Evolutionary conservation across 2,329 filamentous ascomycete species (phyloP).

Genomic region (Ophioceras dolichostomum): DNA sequence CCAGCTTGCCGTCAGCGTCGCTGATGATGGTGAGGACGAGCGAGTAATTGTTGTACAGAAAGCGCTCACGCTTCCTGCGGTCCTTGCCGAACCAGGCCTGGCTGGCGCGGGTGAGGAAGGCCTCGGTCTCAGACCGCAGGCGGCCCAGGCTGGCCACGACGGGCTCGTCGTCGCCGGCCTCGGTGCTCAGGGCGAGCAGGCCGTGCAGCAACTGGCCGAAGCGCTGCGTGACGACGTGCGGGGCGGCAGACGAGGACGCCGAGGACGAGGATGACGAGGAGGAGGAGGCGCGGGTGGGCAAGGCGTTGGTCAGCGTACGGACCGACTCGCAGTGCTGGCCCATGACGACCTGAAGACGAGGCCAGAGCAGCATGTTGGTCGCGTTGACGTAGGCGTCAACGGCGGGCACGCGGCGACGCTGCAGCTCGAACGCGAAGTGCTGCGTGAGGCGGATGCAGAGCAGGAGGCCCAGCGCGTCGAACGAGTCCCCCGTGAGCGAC

Average conservation of each 20-base stretch:
- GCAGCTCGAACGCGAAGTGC: constrained; percentile 85
- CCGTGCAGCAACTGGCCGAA: constrained; percentile 88
- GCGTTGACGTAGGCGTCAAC: constrained; percentile 88
- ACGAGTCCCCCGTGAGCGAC: constrained; percentile 60
- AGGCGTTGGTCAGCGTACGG: constrained; percentile 44
- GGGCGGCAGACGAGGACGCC: constrained; percentile 59
- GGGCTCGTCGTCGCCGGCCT: constrained; percentile 89
- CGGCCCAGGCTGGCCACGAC: constrained; percentile 70
- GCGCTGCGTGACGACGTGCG: constrained; percentile 85
- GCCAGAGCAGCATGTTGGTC: constrained; percentile 94
- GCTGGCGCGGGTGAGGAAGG: constrained; percentile 66
- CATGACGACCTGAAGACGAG: constrained; percentile 87
- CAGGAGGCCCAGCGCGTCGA: constrained; percentile 76
- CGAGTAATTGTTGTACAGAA: constrained; percentile 93
- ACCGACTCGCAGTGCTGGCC: constrained; percentile 86
- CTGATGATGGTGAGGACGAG: constrained; percentile 87
- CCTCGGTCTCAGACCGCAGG: constrained; percentile 70
- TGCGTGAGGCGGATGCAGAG: constrained; percentile 92
- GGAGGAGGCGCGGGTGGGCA: constrained; percentile 21
- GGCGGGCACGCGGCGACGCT: constrained; percentile 79
- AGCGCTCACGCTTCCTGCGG: constrained; percentile 69
- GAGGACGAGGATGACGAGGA: constrained; percentile 29
- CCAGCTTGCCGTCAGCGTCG: constrained; percentile 60
- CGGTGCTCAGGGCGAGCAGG: constrained; percentile 70
- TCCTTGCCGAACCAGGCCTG: constrained; percentile 57